Percentiles rank a stretch among this genome's conserved stretches.
Conservation (phyloP, 768 basidiomycete genomes). For the Pulveroboletus sp. region DNA sequence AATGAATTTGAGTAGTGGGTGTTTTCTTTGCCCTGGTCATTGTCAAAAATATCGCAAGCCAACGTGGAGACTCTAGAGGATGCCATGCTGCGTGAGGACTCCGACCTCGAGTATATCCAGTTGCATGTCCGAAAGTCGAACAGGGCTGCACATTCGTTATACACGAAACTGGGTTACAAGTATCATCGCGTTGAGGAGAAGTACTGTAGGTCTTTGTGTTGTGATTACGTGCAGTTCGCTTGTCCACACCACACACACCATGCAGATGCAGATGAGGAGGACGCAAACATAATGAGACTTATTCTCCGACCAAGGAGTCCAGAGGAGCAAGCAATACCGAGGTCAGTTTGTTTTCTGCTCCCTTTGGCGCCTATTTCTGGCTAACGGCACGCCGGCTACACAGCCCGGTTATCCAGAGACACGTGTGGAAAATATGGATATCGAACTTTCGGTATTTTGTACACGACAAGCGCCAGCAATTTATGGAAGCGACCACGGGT, state of each 20-base stretch:
- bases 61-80: conserved; percentile 15
- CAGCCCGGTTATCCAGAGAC: conserved; percentile 5
- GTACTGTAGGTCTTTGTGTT: conserved; percentile 23
- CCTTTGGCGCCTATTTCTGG: background rate
- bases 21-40: background rate
- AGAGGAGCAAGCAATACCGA: conserved; percentile 2
- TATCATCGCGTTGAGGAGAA: conserved; percentile 8
- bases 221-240: background rate
- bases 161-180: conserved; percentile 24
- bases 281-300: conserved; percentile 25
- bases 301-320: background rate
- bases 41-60: background rate
- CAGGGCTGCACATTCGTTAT: conserved; percentile 19
- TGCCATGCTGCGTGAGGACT: conserved; percentile 20
- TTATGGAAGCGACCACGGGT: conserved; percentile 8
- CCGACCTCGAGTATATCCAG: conserved; percentile 19
- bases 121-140: conserved; percentile 30
- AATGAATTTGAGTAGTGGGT: conserved; percentile 27
- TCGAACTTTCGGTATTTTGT: conserved; percentile 9
- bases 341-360: conserved; percentile 15
- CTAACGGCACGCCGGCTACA: background rate
- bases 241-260: background rate
- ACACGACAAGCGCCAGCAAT: conserved; percentile 6
- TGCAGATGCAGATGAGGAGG: conserved; percentile 26
- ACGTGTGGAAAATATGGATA: conserved; percentile 12